Evolutionary conservation across 306 rosid genomes (phyloP), one percentile per base, ranked within the genome.

Genomic region (Cucurbita maxima): DNA sequence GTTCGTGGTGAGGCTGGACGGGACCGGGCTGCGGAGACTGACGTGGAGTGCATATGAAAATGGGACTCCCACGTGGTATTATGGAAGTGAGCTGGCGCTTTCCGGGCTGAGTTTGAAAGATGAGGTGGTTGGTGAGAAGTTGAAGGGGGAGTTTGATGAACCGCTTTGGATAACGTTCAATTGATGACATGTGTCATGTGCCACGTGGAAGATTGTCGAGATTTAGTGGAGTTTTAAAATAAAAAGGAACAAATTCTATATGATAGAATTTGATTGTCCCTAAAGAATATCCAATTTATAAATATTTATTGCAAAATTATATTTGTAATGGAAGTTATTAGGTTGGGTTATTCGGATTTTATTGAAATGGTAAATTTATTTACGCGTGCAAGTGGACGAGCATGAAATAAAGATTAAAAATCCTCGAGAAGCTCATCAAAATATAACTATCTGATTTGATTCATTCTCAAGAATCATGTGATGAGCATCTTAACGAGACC

Each of bases 1-100:
- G 90, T 77, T 73, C 41, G 71, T 68, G 77, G 81, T 80, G 77
- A 88, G 81, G 60, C 12, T 88, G 84, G 96, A 93, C 66, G 98
- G 96, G 25, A 88, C 82, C 41, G 94, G 88, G 30, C 69, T 93
- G 80, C 87, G 77, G 89, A 88, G 98, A 88, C 81, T 90, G 85
- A 93, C 98, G 77, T 88, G 91, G 76, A 85, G 67, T 77, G 85
- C 81, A 0, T 90, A 82, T 10, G 97, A 93, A 53, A 87, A 93
- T 20, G 98, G 98, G 1, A 93, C 96, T 40, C 96, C 96, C 0
- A 76, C 81, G 73, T 93, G 96, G 96, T 67, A 74, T 67, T 14
- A 76, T 4, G 58, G 67, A 7, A 75, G 77, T 30, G 83, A 81
- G 30, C 2, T 75, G 77, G 85, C 80, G 22, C 5, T 83, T 20